Percentiles rank a stretch among this genome's conserved stretches.
Conservation (phyloP, 2,329 filamentous ascomycete species). For the Hymenoscyphus albidus region DNA sequence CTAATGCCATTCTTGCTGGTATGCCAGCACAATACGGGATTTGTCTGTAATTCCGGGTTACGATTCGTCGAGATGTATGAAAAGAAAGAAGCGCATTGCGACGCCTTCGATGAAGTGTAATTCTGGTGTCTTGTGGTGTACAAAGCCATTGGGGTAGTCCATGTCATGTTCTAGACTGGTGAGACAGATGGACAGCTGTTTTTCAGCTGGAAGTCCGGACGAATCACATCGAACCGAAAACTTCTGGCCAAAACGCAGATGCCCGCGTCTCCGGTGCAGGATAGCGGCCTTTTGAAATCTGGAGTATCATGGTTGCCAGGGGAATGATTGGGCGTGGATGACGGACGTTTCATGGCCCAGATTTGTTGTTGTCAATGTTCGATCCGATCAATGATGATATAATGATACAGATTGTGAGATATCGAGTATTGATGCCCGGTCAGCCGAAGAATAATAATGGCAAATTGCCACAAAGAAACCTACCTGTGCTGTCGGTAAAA, state of each 20-base stretch:
- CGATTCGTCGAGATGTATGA: too few species aligned
- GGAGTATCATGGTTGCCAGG: background rate
- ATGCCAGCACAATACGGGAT: background rate
- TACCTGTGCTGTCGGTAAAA: too few species aligned
- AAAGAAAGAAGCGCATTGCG: too few species aligned
- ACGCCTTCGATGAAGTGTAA: background rate
- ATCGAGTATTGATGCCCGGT: background rate
- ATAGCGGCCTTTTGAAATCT: background rate
- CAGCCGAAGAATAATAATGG: background rate
- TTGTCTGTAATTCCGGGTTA: too few species aligned
- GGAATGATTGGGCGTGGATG: background rate
- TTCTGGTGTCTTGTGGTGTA: background rate
- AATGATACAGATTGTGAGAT: too few species aligned
- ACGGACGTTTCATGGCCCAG: background rate
- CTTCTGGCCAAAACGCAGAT: background rate
- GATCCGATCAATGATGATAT: background rate
- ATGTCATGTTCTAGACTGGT: background rate
- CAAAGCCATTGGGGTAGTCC: background rate
- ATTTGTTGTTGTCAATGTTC: background rate
- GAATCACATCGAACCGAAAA: background rate
- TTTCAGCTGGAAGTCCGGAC: slow-evolving; percentile 4
- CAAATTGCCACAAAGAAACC: background rate
- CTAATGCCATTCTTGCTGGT: background rate
- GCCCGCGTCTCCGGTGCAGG: background rate
- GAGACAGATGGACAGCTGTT: background rate